These are phyloP conservation scores for Juglanconis sp. DNA, from an alignment of 2,329 filamentous ascomycete species.

Conservation along the genomic window DNA sequence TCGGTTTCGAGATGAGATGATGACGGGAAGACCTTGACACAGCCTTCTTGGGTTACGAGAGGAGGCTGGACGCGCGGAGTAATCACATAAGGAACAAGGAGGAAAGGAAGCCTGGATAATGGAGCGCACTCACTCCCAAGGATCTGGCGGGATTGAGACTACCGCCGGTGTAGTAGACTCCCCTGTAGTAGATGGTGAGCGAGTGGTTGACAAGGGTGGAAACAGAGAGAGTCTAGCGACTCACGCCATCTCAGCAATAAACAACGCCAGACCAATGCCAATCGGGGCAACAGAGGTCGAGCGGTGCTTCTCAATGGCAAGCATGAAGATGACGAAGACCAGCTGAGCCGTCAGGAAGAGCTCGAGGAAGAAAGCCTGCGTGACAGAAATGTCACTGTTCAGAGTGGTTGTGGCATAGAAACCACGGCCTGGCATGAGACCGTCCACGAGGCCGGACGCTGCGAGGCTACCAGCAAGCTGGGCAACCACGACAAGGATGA, in stretches of 20 bases:
- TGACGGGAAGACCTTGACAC: too few species aligned
- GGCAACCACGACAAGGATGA: constrained; percentile 48
- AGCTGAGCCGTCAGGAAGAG: constrained; percentile 63
- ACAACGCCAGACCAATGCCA: constrained; percentile 68
- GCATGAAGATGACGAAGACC: constrained; percentile 64
- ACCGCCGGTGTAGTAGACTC: constrained; percentile 46
- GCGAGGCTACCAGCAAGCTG: constrained; percentile 59
- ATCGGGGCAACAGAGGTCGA: constrained; percentile 69
- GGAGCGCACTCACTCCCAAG: constrained; percentile 32
- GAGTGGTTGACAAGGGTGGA: neutral
- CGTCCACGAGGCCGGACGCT: constrained; percentile 54
- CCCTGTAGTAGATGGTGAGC: constrained; percentile 13
- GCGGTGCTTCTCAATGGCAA: constrained; percentile 71
- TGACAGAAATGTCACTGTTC: constrained; percentile 45
- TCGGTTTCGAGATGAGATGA: too few species aligned
- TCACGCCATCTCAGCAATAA: constrained; percentile 50
- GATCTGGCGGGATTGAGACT: constrained; percentile 50
- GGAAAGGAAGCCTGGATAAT: neutral
- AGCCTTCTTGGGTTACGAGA: too few species aligned
- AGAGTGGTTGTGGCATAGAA: constrained; percentile 56
- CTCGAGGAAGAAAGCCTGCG: constrained; percentile 64
- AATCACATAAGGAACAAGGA: neutral
- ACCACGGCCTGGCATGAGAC: constrained; percentile 52
- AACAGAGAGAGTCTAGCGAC: neutral
- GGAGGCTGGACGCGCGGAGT: neutral